Evolutionary conservation across 352 stramenopile species (phyloP).

Genomic region (Halophytophthora batemanensis): DNA sequence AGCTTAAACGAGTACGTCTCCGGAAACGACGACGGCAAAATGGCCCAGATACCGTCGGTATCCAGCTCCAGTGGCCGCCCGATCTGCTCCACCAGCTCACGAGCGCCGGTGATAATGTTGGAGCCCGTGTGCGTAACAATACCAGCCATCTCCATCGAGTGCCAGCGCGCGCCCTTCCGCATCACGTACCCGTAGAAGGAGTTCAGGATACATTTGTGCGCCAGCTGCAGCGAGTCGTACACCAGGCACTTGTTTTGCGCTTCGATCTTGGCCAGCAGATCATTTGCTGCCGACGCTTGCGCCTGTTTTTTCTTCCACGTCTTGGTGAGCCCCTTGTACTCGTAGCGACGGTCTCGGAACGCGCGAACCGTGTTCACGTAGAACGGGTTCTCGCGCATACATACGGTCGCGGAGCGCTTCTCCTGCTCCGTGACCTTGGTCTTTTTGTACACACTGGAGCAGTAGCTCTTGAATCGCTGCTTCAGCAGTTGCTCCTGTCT

Average conservation of each 20-base stretch:
- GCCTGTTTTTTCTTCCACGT: constrained; percentile 86
- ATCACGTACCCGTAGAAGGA: constrained; percentile 99
- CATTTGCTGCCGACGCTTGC: constrained; percentile 76
- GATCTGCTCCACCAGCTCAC: constrained; percentile 92
- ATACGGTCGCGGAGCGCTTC: constrained; percentile 94
- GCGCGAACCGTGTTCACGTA: constrained; percentile 99
- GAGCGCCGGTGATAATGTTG: constrained; percentile 96
- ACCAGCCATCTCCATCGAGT: constrained; percentile 99
- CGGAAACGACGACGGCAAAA: constrained; percentile 97
- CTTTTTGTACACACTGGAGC: constrained; percentile 97
- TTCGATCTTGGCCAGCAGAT: constrained; percentile 83
- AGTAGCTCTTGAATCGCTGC: constrained; percentile 91
- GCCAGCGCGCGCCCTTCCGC: constrained; percentile 98
- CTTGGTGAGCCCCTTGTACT: constrained; percentile 99
- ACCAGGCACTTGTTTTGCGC: constrained; percentile 87
- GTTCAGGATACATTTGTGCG: constrained; percentile 99
- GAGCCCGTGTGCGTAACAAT: constrained; percentile 99
- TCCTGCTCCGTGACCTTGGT: constrained; percentile 96
- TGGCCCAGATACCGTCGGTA: constrained; percentile 99
- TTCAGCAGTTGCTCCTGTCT: constrained; percentile 72
- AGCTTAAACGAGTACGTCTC: constrained; percentile 95
- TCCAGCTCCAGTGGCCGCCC: constrained; percentile 97
- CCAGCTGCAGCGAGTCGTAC: constrained; percentile 99
- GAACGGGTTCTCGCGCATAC: constrained; percentile 99
- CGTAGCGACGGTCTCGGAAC: constrained; percentile 98